Evolutionary conservation across 345 rosid species (phyloP), one percentile per base, ranked within the genome.

Genomic region (Cochlearia excelsa): DNA sequence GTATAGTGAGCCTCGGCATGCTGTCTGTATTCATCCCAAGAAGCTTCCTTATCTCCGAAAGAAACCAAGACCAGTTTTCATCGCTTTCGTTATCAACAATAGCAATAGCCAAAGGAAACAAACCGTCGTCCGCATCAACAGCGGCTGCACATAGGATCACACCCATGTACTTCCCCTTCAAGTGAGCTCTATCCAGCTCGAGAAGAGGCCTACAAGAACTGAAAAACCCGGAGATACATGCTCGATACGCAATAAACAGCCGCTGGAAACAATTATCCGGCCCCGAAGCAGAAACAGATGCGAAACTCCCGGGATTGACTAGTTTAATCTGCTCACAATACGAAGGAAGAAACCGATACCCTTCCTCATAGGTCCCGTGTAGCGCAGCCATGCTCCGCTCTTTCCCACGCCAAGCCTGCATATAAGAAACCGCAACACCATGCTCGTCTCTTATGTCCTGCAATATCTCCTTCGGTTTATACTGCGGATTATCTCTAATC

Each of bases 331-430:
- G 97, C 51, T 87, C 96, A 68, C 96, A 93, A 44, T 93, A 93
- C 7, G 83, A 79, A 67, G 99, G 95, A 49, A 93, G 95, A 69
- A 90, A 80, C 55, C 80, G 81, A 75, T 80, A 93, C 26, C 99
- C 99, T 81, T 93, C 99, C 74, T 93, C 99, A 57, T 76, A 93
- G 41, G 99, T 93, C 30, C 99, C 99, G 47, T 93, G 97, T 71
- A 93, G 99, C 9, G 99, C 90, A 45, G 99, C 99, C 99, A 93
- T 93, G 75, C 95, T 84, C 9, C 99, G 86, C 75, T 93, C 99
- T 75, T 93, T 93, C 66, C 99, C 99, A 1, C 99, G 99, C 99
- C 99, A 93, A 50, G 99, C 99, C 75, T 93, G 99, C 99, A 93
- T 93, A 68, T 93, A 93, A 61, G 99, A 93, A 51, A 93, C 99